Evolutionary conservation across 1,139 yeast species (phyloP).

Genomic region (Debaryomyces coudertii): DNA sequence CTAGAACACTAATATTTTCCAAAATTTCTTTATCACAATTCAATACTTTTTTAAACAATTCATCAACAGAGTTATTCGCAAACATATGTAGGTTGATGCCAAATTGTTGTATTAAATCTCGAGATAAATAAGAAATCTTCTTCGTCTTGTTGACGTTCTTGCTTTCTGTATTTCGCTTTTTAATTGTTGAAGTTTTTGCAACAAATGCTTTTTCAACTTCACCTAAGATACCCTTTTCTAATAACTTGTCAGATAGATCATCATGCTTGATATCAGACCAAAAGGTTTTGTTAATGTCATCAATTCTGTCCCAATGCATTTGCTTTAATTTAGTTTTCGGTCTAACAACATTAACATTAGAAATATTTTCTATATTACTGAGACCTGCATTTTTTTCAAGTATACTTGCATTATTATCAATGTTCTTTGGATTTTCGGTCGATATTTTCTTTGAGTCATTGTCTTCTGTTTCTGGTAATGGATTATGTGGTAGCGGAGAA

Average conservation of each 20-base stretch:
- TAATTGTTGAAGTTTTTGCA: conserved; percentile 56
- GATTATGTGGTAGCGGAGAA: neutral
- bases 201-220: conserved; percentile 83
- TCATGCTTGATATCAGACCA: conserved; percentile 68
- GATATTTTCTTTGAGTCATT: neutral
- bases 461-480: neutral
- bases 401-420: neutral
- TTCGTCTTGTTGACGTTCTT: conserved; percentile 29
- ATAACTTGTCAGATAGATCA: conserved; percentile 54
- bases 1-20: conserved; percentile 71
- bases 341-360: conserved; percentile 23
- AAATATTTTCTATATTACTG: neutral
- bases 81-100: conserved; percentile 90
- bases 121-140: conserved; percentile 67
- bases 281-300: conserved; percentile 69
- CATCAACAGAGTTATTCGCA: conserved; percentile 61
- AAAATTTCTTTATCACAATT: conserved; percentile 73
- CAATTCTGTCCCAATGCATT: conserved; percentile 92
- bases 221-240: conserved; percentile 70
- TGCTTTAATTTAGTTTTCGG: conserved; percentile 78
- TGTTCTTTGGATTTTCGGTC: neutral
- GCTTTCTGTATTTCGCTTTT: conserved; percentile 30
- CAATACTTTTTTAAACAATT: conserved; percentile 65
- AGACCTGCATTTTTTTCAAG: neutral
- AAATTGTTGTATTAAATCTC: conserved; percentile 83